Percentiles rank a stretch among this genome's conserved stretches.
These are phyloP conservation scores for Paraphaeosphaeria minitans DNA, from an alignment of 2,329 filamentous ascomycete genomes.

Conservation along the genomic window DNA sequence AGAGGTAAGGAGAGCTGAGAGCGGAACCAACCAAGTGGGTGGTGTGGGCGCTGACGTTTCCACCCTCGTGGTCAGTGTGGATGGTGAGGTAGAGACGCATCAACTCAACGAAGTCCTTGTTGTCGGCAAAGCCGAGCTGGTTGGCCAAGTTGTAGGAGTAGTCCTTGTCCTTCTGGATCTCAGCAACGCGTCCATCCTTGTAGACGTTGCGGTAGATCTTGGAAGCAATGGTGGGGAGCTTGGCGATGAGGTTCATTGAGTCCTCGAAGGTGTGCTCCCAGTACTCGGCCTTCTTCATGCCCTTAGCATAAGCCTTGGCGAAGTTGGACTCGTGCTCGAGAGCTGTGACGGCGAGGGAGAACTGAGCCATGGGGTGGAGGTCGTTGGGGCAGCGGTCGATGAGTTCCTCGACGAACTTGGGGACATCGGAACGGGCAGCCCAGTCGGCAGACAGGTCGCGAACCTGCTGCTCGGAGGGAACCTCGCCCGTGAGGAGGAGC, in stretches of 20 bases:
- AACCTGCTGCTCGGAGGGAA: conserved; percentile 97
- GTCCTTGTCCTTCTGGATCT: conserved; percentile 98
- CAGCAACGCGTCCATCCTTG: conserved; percentile 98
- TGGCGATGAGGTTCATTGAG: conserved; percentile 99
- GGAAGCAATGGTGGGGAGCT: conserved; percentile 96
- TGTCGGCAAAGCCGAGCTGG: conserved; percentile 95
- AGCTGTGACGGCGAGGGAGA: conserved; percentile 95
- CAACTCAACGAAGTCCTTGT: conserved; percentile 96
- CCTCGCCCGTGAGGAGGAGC: conserved; percentile 97
- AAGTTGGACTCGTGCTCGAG: conserved; percentile 98
- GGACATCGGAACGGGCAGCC: conserved; percentile 95
- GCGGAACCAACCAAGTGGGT: conserved; percentile 97
- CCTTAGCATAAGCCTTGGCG: conserved; percentile 98
- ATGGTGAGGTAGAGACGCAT: conserved; percentile 99
- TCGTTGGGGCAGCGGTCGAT: conserved; percentile 99
- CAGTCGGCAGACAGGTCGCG: conserved; percentile 97
- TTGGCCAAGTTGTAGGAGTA: conserved; percentile 99
- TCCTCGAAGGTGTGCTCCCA: conserved; percentile 99
- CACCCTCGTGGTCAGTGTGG: conserved; percentile 99
- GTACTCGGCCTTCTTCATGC: conserved; percentile 99
- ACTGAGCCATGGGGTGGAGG: conserved; percentile 99
- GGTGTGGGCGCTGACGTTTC: conserved; percentile 97
- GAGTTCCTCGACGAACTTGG: conserved; percentile 98
- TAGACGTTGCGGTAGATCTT: conserved; percentile 99
- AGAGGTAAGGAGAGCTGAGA: conserved; percentile 96